A percentile compares a stretch with the other conserved stretches of the same genome.
phyloP scores from a whole-genome alignment of 164 flowering plant genomes.

The Dillenia suffruticosa region DNA sequence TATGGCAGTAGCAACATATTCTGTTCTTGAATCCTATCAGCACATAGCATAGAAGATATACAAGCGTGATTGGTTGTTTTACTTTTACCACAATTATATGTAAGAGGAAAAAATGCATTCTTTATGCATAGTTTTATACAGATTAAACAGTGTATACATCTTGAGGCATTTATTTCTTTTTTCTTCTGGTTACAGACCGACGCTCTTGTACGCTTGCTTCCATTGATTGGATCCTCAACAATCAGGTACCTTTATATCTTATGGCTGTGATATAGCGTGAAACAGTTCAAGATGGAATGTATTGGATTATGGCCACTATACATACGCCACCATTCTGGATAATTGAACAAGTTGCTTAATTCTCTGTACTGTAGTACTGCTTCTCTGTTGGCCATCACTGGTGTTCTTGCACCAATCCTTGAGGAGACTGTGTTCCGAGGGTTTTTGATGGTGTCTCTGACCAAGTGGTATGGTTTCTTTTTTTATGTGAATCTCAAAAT shows the following conservation, averaged over 20 bases:
- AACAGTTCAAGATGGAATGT: not conserved
- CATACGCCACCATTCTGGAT: not conserved
- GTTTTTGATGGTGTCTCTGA: slow-evolving; percentile 80
- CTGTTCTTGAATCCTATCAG: no score
- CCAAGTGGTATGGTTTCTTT: slow-evolving; percentile 63
- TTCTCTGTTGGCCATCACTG: slow-evolving; percentile 77
- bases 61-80: no score
- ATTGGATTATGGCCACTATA: no score
- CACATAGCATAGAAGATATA: no score
- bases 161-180: not conserved
- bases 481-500: not conserved
- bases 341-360: slow-evolving; percentile 1
- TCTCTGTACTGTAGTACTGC: slow-evolving; percentile 57
- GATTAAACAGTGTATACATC: no score
- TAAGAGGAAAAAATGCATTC: no score
- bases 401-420: slow-evolving; percentile 85
- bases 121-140: no score
- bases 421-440: slow-evolving; percentile 97
- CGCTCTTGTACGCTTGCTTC: slow-evolving; percentile 80
- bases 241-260: slow-evolving; percentile 47
- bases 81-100: no score
- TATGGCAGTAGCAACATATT: no score
- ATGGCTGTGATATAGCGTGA: not conserved
- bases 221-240: slow-evolving; percentile 88
- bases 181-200: slow-evolving; percentile 61